Evolutionary conservation across 352 stramenopile species (phyloP).

Genomic region (Globisporangium parvum): DNA sequence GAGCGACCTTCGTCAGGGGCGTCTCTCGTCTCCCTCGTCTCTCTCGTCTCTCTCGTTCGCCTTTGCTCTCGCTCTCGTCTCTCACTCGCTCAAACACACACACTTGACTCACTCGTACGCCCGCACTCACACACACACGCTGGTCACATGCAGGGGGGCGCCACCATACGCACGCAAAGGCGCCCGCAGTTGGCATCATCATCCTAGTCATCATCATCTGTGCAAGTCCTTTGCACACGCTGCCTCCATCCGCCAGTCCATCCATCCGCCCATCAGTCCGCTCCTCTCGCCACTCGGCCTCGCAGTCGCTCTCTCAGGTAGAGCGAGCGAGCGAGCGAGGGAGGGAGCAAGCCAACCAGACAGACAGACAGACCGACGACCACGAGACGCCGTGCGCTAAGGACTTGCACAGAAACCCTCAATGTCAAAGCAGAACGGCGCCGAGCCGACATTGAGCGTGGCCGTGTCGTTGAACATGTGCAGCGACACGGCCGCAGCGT

Average conservation of each 20-base stretch:
- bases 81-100: neutral
- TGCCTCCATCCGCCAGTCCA: neutral
- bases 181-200: no score
- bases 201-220: slow-evolving; percentile 17
- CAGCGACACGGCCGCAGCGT: slow-evolving; percentile 72
- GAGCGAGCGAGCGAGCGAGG: neutral
- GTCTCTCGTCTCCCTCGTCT: neutral
- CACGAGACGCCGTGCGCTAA: slow-evolving; percentile 22
- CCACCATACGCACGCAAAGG: neutral
- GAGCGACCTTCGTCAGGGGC: neutral
- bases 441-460: slow-evolving; percentile 63
- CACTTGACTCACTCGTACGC: slow-evolving; percentile 1
- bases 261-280: neutral
- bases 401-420: slow-evolving; percentile 87
- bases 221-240: slow-evolving; percentile 38
- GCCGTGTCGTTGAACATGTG: slow-evolving; percentile 68
- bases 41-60: neutral
- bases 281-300: neutral
- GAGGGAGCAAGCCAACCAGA: no score
- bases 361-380: slow-evolving; percentile 1
- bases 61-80: neutral
- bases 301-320: neutral
- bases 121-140: slow-evolving; percentile 5
- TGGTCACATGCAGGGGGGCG: neutral
- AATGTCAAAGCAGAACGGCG: slow-evolving; percentile 76